These are phyloP conservation scores for Erysimum cheiranthoides DNA, from an alignment of 345 rosid species.

Conservation along the genomic window DNA sequence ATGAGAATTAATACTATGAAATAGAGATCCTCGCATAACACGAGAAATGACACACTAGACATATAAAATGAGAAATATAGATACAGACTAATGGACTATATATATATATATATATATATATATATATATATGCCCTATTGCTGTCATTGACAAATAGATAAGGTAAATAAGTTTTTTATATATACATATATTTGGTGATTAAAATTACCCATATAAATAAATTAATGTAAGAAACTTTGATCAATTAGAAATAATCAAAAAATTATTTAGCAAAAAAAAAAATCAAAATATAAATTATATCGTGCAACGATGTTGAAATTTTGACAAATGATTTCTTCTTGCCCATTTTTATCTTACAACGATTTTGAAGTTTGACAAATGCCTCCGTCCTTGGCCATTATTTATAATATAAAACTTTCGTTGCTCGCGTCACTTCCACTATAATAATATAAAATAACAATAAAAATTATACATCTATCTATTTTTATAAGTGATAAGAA, in stretches of 20 bases:
- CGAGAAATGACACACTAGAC: constrained; percentile 23
- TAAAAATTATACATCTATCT: not conserved
- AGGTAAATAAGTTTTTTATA: not conserved
- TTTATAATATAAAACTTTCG: not conserved
- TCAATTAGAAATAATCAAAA: not conserved
- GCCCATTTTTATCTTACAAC: constrained; percentile 5
- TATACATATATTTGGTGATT: not conserved
- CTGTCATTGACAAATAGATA: constrained; percentile 24
- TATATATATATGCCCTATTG: not conserved
- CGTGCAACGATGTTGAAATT: constrained; percentile 11
- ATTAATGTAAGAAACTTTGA: not conserved
- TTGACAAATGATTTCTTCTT: constrained; percentile 4
- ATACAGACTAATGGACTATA: too few relatives aligned
- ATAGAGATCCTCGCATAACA: constrained; percentile 35
- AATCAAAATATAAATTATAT: not conserved
- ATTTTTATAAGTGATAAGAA: not conserved
- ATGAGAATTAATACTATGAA: not conserved
- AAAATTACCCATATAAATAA: not conserved
- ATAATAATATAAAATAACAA: not conserved
- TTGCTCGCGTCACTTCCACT: constrained; percentile 9
- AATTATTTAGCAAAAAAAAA: not conserved
- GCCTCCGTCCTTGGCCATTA: constrained; percentile 6
- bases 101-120: not conserved
- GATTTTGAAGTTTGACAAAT: constrained; percentile 23
- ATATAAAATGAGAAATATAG: not conserved